These are phyloP conservation scores for Neurospora sp. DNA, from an alignment of 495 filamentous ascomycete species.

Conservation along the genomic window DNA sequence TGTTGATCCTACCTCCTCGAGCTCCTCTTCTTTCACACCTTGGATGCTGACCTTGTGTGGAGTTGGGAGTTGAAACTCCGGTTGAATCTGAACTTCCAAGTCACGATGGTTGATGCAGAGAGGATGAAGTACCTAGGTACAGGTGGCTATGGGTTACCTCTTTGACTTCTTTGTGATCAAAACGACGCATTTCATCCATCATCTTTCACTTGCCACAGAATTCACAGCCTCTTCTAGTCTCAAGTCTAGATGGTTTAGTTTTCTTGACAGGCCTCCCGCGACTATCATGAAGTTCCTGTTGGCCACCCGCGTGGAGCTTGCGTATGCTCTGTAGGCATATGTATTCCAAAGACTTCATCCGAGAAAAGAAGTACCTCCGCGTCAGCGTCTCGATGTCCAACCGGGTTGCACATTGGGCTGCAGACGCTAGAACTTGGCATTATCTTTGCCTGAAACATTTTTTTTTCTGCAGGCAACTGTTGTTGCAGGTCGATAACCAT, in stretches of 20 bases:
- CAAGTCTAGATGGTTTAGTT: background rate
- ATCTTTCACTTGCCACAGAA: background rate
- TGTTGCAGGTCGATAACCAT: too few relatives aligned
- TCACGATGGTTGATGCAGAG: background rate
- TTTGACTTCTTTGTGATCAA: background rate
- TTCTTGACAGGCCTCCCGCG: background rate
- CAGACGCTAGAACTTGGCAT: background rate
- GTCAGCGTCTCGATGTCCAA: background rate
- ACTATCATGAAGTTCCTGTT: background rate
- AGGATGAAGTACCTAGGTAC: background rate
- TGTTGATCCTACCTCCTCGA: background rate
- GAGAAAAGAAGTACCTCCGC: background rate
- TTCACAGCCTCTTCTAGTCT: background rate
- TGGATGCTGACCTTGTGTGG: background rate
- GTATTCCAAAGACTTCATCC: background rate
- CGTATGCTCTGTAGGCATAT: background rate
- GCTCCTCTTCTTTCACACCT: too few relatives aligned
- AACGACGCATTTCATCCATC: background rate
- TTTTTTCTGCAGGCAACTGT: background rate
- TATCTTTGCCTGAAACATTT: background rate
- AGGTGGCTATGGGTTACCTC: background rate
- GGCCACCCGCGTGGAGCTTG: background rate
- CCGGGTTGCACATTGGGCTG: background rate
- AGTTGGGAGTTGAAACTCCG: background rate
- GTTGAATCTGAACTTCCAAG: background rate